A percentile compares a stretch with the other conserved stretches of the same genome.
Conservation (phyloP, 345 rosid species). For the Citrus hindsii region DNA sequence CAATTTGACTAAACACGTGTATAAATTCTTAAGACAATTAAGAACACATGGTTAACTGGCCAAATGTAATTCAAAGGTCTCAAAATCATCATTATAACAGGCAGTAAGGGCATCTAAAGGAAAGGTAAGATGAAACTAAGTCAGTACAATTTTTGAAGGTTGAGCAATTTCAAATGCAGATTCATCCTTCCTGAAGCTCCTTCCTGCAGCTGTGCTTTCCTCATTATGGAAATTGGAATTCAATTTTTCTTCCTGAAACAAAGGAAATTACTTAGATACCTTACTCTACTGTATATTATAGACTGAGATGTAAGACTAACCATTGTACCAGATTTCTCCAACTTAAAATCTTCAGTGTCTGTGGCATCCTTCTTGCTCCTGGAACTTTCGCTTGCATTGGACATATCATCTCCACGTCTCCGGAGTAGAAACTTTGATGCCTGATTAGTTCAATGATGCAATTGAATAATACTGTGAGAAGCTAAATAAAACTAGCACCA, state of each 20-base stretch:
- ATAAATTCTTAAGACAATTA: background rate
- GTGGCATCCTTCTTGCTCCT: slow-evolving; percentile 33
- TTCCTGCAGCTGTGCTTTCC: slow-evolving; percentile 13
- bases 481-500: slow-evolving; percentile 2
- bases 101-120: background rate
- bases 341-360: slow-evolving; percentile 28
- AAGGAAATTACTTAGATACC: background rate
- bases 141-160: slow-evolving; percentile 29
- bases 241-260: slow-evolving; percentile 18
- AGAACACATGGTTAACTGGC: background rate
- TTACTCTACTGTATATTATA: background rate
- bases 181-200: slow-evolving; percentile 17
- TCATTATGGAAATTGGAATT: slow-evolving; percentile 7
- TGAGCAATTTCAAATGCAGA: slow-evolving; percentile 12
- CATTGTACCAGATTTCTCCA: slow-evolving; percentile 42
- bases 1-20: background rate
- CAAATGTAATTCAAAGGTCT: background rate
- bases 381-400: slow-evolving; percentile 20
- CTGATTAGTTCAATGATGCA: slow-evolving; percentile 33
- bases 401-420: slow-evolving; percentile 38
- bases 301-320: slow-evolving; percentile 34
- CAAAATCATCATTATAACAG: background rate
- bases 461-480: slow-evolving; percentile 12
- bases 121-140: background rate
- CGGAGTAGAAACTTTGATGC: slow-evolving; percentile 48